Evolutionary conservation across 1,284 basidiomycete genomes (phyloP).

Genomic region (Heliocybe sulcata): DNA sequence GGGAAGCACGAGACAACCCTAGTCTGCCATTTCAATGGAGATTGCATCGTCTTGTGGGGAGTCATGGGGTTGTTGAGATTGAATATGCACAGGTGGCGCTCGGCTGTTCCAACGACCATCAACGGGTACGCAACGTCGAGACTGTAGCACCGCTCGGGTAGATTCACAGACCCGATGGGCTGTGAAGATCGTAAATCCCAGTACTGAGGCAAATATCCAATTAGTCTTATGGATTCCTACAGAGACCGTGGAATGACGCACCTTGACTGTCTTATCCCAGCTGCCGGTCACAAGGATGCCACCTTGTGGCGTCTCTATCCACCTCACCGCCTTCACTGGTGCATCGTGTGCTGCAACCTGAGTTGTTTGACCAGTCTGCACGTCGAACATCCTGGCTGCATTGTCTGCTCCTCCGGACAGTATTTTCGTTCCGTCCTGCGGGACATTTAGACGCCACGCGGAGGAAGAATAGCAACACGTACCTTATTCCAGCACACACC

Average conservation of each 20-base stretch:
- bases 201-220: slow-evolving; percentile 47
- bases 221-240: not conserved
- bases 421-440: slow-evolving; percentile 74
- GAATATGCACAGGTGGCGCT: slow-evolving; percentile 84
- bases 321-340: slow-evolving; percentile 72
- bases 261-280: slow-evolving; percentile 91
- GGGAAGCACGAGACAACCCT: slow-evolving; percentile 86
- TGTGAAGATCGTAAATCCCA: slow-evolving; percentile 80
- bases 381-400: slow-evolving; percentile 75
- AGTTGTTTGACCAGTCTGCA: slow-evolving; percentile 61
- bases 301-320: slow-evolving; percentile 62
- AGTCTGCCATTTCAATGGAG: slow-evolving; percentile 93
- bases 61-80: slow-evolving; percentile 79
- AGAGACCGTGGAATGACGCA: slow-evolving; percentile 20
- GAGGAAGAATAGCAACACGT: slow-evolving; percentile 11
- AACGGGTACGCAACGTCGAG: slow-evolving; percentile 82
- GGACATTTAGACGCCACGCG: not conserved
- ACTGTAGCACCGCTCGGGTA: slow-evolving; percentile 88
- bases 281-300: slow-evolving; percentile 80
- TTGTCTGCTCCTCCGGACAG: slow-evolving; percentile 88
- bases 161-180: slow-evolving; percentile 70
- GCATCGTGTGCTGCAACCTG: slow-evolving; percentile 84
- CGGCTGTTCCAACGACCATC: slow-evolving; percentile 94
- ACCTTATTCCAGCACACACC: slow-evolving; percentile 81
- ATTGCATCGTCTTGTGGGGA: slow-evolving; percentile 73